These are phyloP conservation scores for Debaryomyces fabryi DNA, from an alignment of 1,139 yeast species.

Conservation along the genomic window DNA sequence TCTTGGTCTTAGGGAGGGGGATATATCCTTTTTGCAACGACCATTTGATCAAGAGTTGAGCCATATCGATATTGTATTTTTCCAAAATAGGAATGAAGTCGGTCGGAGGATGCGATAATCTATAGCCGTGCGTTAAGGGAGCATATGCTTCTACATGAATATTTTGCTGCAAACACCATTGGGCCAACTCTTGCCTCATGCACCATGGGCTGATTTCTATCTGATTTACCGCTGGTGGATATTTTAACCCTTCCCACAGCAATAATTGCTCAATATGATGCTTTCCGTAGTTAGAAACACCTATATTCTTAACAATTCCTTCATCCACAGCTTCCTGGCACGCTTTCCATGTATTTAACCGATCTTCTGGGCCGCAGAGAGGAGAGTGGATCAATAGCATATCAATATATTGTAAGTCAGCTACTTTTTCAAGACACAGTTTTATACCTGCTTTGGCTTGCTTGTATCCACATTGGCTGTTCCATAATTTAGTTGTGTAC, in stretches of 20 bases:
- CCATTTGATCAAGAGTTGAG: conserved; percentile 42
- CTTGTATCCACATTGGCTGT: conserved; percentile 33
- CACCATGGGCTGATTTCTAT: conserved; percentile 80
- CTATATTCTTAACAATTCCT: conserved; percentile 59
- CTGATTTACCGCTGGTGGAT: conserved; percentile 63
- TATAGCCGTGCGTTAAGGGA: conserved; percentile 42
- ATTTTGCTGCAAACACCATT: conserved; percentile 45
- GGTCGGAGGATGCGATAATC: conserved; percentile 27
- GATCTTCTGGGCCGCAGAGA: conserved; percentile 48
- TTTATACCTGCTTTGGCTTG: conserved; percentile 30
- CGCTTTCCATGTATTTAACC: conserved; percentile 62
- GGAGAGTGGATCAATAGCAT: conserved; percentile 65
- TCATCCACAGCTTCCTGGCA: conserved; percentile 65
- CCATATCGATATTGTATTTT: conserved; percentile 31
- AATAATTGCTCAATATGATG: conserved; percentile 62
- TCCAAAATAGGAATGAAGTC: conserved; percentile 21
- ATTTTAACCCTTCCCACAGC: conserved; percentile 51
- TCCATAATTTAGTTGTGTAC: conserved; percentile 56
- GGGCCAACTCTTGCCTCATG: conserved; percentile 64
- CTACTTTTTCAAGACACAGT: conserved; percentile 28
- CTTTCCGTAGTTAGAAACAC: conserved; percentile 72
- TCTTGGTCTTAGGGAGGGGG: conserved; percentile 42
- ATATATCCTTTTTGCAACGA: conserved; percentile 45
- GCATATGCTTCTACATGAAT: conserved; percentile 43
- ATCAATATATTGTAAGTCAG: conserved; percentile 50